Evolutionary conservation across 139 green algal genomes (phyloP), one percentile per base, ranked within the genome.

Genomic region (Zygnema circumcarinatum): DNA sequence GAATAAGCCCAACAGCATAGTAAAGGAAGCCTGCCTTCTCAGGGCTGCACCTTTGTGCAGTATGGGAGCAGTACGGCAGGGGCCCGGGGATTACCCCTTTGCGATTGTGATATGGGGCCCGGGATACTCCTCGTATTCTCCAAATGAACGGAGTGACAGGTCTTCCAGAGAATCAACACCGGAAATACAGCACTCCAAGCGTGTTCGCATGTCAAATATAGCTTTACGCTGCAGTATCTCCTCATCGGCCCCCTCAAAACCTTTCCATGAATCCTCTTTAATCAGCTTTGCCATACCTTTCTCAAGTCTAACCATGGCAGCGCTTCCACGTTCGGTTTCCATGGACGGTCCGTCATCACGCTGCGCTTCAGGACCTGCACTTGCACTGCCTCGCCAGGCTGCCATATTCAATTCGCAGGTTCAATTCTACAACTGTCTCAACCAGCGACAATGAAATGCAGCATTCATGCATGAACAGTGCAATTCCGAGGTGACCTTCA

Each of bases 121-220:
- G 3, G 79, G 33, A 39, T 68, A 89, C 75, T 89, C 84, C 38
- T 79, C 33, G 53, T 89, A 89, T 32, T 89, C 84, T 33, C 39
- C 36, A 38, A 87, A 89, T 36, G 38, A 75, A 21, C 38, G 47
- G 31, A 87, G 53, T 16, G 52, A 81, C 33, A 89, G 76, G 2
- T 67, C 2, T 40, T 41, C n/a, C 1, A 88, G n/a, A 33, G 52
- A 76, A 33, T 87, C 79, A 39, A 32, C 39, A 31, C 36, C 84
- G 0, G 41, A 75, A 78, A 89, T 89, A 67, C 25, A 79, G 52
- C 76, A 79, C 53, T 89, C 84, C 47, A 85, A 62, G 20, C 40
- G 22, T 78, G 83, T 36, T 35, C 75, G 31, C 84, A 88, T 89
- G 20, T 87, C 42, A 20, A 88, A 85, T 54, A 89, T 62, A 1